Evolutionary conservation across 441 rosid genomes (phyloP), one percentile per base, ranked within the genome.

Genomic region (Arabidopsis lyrata): DNA sequence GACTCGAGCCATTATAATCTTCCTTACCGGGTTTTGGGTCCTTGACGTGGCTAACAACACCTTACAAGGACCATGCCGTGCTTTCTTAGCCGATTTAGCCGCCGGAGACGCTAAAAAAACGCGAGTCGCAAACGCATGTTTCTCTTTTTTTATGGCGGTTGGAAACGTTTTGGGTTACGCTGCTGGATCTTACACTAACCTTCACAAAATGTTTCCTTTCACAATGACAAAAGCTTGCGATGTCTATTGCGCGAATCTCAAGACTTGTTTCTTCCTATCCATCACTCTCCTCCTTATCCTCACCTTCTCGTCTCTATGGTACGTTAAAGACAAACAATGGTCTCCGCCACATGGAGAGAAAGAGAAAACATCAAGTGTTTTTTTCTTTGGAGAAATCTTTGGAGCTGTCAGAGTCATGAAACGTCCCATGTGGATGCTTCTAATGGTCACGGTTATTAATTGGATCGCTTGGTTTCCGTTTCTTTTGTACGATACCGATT

Each of bases 381-480:
- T 85, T 0, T 80, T 87, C 20, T 77, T 86, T 27, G 80, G 84
- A 6, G 91, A 88, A 50, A 78, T 89, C 9, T 42, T 81, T 1
- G 68, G 77, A 12, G 93, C 93, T 2, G 62, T 90, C n/a, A 82
- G 81, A 56, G 80, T 69, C 4, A 29, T 95, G 62, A 47, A 85
- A 20, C 83, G 65, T 42, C 98, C 98, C 1, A 95, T 90, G 97
- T 83, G 94, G 95, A 71, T 88, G 38, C 86, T 95, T 1, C 83
- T 92, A 0, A 31, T 87, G 8, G 95, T 92, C 68, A 95, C 99
- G 14, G 80, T 83, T 12, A 78, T 95, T 1, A 95, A 95, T 70
- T 92, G 98, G 97, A 63, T 92, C 57, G 98, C 88, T 0, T 90
- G 98, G 98, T 90, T 88, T 77, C 98, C 97, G 0, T 95, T 95